Evolutionary conservation across 805 yeast genomes (phyloP), one percentile per base, ranked within the genome.

Genomic region (Candida schatavii): DNA sequence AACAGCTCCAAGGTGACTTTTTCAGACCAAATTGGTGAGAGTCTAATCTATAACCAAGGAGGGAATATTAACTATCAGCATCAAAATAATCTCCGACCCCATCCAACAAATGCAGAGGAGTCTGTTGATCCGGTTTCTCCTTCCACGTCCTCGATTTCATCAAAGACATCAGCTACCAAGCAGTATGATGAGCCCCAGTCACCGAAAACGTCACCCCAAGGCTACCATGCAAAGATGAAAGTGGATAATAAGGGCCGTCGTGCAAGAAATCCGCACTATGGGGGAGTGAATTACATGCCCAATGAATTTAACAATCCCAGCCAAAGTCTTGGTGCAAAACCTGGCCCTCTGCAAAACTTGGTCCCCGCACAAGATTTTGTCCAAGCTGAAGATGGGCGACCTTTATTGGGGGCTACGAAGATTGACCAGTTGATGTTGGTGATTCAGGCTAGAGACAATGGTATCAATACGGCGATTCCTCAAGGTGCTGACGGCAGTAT

Each of bases 341-440:
- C 37, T 14, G 45, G 30, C 9, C 37, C 41, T 14, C 46, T 41
- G 17, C 46, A 35, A 25, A 31, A 15, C 9, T 31, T 31, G 35
- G 35, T 31, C 11, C 35, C 35, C 6, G 35, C 35, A 0, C 77
- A 71, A 43, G 77, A 73, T 38, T 62, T 70, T 35, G 64, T 67
- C 17, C 69, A 68, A 35, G 55, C 76, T 2, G 85, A 81, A 35
- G 86, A 81, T 50, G 83, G 84, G 1, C 65, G 86, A 39, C 88
- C 89, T 3, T 64, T 83, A 18, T 61, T 88, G 4, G 96, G 96
- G 2, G 88, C 90, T 3, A 90, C 96, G 0, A 86, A 86, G 56
- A 87, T 90, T 21, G 98, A 90, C 63, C 95, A 85, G 54, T 68
- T 90, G 54, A 88, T 90, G 97, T 70, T 90, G 37, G 86, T 88